phyloP scores from a whole-genome alignment of 176 grass and related monocot species.

The Paspalum notatum region DNA sequence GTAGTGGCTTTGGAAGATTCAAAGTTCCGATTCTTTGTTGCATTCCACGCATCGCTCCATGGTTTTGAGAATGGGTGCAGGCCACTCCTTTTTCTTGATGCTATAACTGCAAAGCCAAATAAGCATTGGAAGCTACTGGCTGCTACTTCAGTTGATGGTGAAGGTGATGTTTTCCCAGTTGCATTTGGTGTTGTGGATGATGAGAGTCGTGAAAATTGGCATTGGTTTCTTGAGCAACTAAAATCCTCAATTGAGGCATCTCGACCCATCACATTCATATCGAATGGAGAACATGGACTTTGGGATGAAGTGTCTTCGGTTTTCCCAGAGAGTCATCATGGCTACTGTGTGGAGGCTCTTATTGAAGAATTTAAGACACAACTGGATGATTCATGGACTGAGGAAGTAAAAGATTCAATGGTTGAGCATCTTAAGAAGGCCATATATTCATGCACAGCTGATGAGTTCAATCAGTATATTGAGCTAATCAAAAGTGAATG shows the following conservation, averaged over 20 bases:
- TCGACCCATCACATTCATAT: slow-evolving; percentile 76
- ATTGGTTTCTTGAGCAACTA: slow-evolving; percentile 90
- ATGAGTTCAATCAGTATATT: slow-evolving; percentile 76
- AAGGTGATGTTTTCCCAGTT: slow-evolving; percentile 80
- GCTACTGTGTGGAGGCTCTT: slow-evolving; percentile 70
- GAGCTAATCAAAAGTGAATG: slow-evolving; percentile 75
- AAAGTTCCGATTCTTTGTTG: slow-evolving; percentile 85
- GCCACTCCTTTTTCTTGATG: slow-evolving; percentile 87
- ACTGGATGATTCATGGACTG: slow-evolving; percentile 72
- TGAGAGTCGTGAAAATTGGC: slow-evolving; percentile 72
- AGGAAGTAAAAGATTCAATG: slow-evolving; percentile 73
- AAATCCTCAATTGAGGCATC: slow-evolving; percentile 66
- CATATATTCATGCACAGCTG: slow-evolving; percentile 73
- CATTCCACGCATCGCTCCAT: slow-evolving; percentile 80
- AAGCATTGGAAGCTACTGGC: slow-evolving; percentile 80
- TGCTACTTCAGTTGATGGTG: slow-evolving; percentile 82
- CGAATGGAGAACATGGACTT: slow-evolving; percentile 78
- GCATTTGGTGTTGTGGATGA: slow-evolving; percentile 83
- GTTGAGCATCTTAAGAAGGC: slow-evolving; percentile 74
- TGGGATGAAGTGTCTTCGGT: slow-evolving; percentile 65
- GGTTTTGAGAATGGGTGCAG: slow-evolving; percentile 95
- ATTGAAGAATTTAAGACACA: slow-evolving; percentile 83
- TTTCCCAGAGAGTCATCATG: slow-evolving; percentile 80
- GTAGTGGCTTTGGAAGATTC: slow-evolving; percentile 75
- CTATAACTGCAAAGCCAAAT: slow-evolving; percentile 70